Evolutionary conservation across 2,329 filamentous ascomycete genomes (phyloP), one percentile per base, ranked within the genome.

Genomic region (Sphaerulina vaccinii): DNA sequence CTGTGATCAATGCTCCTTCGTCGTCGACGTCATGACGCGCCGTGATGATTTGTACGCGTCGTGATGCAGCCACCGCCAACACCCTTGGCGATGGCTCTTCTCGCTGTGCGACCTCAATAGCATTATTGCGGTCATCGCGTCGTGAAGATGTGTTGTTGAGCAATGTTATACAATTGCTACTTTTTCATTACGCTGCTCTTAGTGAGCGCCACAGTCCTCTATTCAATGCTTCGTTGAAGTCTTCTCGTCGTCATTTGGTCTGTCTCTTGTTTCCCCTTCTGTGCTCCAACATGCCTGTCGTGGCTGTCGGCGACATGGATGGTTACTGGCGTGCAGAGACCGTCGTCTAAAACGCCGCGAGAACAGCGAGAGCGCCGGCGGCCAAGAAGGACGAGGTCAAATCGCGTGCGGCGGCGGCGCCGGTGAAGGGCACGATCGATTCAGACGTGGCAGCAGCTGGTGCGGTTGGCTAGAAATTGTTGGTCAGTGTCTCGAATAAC

Each of bases 401-500:
- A 29, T 18, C 27, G 7, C 15, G 24, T 22, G 18, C 35, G 24
- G 35, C 45, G 18, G 51, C 51, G 35, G 16, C 18, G 16, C 46
- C 46, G 18, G 46, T 49, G 7, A 39, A 54, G 35, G 51, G 46
- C 2, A 52, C 50, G 22, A 52, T 48, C 15, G 50, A 49, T 38
- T 52, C 43, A 10, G 44, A 36, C 3, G 37, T 21, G 10, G 6
- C 21, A 13, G 37, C 33, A 15, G 29, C 43, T 35, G 24, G 44
- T 23, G 44, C 15, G 16, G 36, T 46, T 19, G 32, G 19, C 43
- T 46, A 13, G 11, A 27, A 15, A 13, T 2, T 32, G 23, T 48
- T 24, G 38, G 36, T 13, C 22, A 22, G 19, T 15, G 16, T 18
- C 16, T 40, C 11, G 18, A 6, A n/a, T 19, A 37, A 3, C n/a